Evolutionary conservation across 1,139 yeast genomes (phyloP), one percentile per base, ranked within the genome.

Genomic region (Saccharomyces hybrid): DNA sequence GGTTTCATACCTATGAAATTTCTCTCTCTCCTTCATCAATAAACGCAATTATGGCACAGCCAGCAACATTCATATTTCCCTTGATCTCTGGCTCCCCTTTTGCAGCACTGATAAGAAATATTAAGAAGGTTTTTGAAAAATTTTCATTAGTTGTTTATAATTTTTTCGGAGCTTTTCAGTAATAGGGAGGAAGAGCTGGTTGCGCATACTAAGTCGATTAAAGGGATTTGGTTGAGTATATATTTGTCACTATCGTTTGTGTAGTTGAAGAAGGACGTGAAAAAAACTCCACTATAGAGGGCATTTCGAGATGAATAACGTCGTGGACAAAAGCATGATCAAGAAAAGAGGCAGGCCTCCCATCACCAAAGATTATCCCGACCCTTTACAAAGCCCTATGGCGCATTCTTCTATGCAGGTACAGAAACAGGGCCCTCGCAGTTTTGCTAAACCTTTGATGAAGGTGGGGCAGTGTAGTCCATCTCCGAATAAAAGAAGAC

Each of bases 311-410:
- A 23, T 9, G 5, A 20, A 38, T 16, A 20, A 16, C 44, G 11
- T 9, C 7, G 11, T 38, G 26, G 44, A 38, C 11, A 38, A 38
- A 38, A 20, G 26, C 25, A 16, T 38, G 25, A 20, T 38, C 26
- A 63, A 59, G 54, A 64, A 62, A 46, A 60, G 72, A 54, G 72
- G 72, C 5, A 63, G 72, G 62, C 72, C 72, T 7, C 66, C 68
- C 16, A 62, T 69, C 8, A 61, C 65, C 27, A 69, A 68, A 56
- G 61, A 65, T 32, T 69, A 69, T 51, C 61, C 63, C 20, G 63
- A 68, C 53, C 72, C 72, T 13, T 55, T 66, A 61, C 64, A 67
- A 52, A 64, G 69, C 16, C 72, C 72, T 14, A 68, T 69, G 71
- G 72, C 72, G 5, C 64, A 63, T 29, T 65, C 71, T 4, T 69